Evolutionary conservation across 2,329 filamentous ascomycete species (phyloP).

Genomic region (Fusarium algeriense): DNA sequence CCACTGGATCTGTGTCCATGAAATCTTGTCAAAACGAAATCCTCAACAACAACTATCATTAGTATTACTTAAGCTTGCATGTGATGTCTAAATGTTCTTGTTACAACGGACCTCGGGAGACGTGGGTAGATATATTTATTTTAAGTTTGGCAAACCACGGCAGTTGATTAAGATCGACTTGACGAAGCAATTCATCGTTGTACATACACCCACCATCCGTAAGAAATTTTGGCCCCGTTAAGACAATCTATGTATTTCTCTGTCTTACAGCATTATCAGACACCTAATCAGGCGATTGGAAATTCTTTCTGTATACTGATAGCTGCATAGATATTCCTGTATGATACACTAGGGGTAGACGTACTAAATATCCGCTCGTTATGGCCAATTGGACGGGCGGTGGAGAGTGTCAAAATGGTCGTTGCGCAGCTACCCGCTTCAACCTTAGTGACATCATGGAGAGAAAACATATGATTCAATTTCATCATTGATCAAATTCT

Average conservation of each 20-base stretch:
- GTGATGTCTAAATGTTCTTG: not conserved
- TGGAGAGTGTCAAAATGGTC: conserved; percentile 41
- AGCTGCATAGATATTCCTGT: not conserved
- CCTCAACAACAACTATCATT: not conserved
- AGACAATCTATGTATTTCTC: not conserved
- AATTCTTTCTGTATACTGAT: not conserved
- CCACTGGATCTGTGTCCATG: not conserved
- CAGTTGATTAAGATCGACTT: not conserved
- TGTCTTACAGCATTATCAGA: not conserved
- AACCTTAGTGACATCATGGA: conserved; percentile 41
- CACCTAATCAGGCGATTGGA: not conserved
- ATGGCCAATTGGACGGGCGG: conserved; percentile 32
- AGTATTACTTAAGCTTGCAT: not conserved
- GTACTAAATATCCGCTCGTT: not conserved
- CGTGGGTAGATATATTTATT: not conserved
- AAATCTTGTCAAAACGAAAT: not conserved
- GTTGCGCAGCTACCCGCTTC: conserved; percentile 27
- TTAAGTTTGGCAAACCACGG: not conserved
- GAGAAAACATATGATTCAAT: conserved; percentile 13
- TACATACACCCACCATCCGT: not conserved
- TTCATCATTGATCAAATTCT: conserved; percentile 1
- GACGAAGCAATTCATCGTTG: not conserved
- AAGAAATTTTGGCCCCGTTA: accelerated
- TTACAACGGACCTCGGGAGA: not conserved
- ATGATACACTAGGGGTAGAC: not conserved